Percentiles rank a stretch among this genome's conserved stretches.
These are phyloP conservation scores for Pyrenochaeta sp. DNA, from an alignment of 2,329 filamentous ascomycete species.

Conservation along the genomic window DNA sequence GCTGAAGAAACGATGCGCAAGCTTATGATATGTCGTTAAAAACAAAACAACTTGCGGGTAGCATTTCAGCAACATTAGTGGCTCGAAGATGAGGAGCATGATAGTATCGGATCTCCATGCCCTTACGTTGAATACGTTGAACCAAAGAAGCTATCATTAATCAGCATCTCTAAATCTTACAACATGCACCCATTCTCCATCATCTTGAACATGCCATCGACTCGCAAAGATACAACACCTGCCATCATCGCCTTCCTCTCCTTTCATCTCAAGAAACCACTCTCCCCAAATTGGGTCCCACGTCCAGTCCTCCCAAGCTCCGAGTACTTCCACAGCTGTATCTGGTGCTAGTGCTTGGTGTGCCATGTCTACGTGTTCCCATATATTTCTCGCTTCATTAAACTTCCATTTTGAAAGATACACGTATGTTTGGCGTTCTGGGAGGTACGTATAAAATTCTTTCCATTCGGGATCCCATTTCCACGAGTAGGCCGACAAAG, in stretches of 20 bases:
- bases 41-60: too few species aligned
- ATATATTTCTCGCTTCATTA: constrained; percentile 12
- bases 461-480: constrained; percentile 22
- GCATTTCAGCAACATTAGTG: too few species aligned
- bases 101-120: too few species aligned
- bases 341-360: constrained; percentile 10
- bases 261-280: constrained; percentile 22
- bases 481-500: constrained; percentile 14
- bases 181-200: constrained; percentile 23
- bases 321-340: constrained; percentile 13
- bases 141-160: background rate
- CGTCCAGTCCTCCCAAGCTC: constrained; percentile 30
- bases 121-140: too few species aligned
- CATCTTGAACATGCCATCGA: constrained; percentile 15
- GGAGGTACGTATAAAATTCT: constrained; percentile 20
- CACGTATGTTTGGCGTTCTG: constrained; percentile 5
- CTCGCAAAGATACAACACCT: constrained; percentile 17
- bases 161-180: constrained; percentile 4
- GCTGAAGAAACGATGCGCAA: too few species aligned
- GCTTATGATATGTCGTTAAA: too few species aligned
- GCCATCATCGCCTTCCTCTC: background rate
- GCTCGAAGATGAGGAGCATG: too few species aligned
- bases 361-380: constrained; percentile 18
- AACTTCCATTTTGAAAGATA: constrained; percentile 21
- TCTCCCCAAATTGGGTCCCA: constrained; percentile 23